These are phyloP conservation scores for Xylaria sp. DNA, from an alignment of 2,329 filamentous ascomycete species.

Conservation along the genomic window DNA sequence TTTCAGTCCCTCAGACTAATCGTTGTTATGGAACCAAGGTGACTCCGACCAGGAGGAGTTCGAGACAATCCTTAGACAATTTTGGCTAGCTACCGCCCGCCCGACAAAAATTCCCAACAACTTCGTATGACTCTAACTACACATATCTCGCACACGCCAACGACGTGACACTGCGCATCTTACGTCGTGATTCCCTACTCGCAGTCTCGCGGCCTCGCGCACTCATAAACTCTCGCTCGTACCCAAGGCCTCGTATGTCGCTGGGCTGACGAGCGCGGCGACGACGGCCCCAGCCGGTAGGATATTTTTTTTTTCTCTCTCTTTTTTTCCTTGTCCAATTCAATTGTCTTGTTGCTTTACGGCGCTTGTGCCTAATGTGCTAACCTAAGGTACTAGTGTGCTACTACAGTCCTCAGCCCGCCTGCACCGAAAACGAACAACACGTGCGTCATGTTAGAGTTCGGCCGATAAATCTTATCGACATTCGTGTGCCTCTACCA, in stretches of 20 bases:
- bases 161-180: background rate
- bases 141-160: background rate
- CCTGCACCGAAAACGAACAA: background rate
- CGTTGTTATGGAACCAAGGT: conserved; percentile 4
- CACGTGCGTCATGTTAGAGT: conserved; percentile 42
- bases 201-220: background rate
- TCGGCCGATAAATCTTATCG: conserved; percentile 37
- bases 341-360: conserved; percentile 16
- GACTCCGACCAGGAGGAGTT: background rate
- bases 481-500: conserved; percentile 29
- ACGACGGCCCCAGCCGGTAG: conserved; percentile 11
- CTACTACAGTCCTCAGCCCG: background rate
- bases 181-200: background rate
- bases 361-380: background rate
- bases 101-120: background rate
- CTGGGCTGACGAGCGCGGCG: conserved; percentile 8
- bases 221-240: background rate
- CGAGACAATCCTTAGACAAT: background rate
- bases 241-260: conserved; percentile 16
- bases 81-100: background rate
- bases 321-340: background rate
- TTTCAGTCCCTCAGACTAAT: background rate
- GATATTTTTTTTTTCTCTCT: background rate
- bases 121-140: background rate
- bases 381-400: background rate